These are phyloP conservation scores for Volvox carteri DNA, from an alignment of 163 green algal genomes.

Conservation along the genomic window DNA sequence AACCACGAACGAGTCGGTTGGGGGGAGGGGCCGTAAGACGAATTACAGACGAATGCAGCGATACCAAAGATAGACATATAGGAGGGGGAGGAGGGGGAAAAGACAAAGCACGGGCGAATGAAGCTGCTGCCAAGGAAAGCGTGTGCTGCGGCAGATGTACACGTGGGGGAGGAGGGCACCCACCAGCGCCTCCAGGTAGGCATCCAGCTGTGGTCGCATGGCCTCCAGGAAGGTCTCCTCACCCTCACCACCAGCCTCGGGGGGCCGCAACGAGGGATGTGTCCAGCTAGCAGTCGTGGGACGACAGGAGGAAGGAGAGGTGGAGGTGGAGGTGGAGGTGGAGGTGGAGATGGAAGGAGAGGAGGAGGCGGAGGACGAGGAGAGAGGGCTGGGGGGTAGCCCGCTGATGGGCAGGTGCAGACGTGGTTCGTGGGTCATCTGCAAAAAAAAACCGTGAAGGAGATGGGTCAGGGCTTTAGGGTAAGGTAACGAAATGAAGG, in stretches of 20 bases:
- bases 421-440: constrained; percentile 70
- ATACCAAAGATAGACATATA: no score
- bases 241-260: no score
- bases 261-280: not conserved
- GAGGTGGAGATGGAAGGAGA: no score
- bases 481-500: no score
- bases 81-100: no score
- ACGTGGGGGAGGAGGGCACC: no score
- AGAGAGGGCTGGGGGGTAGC: constrained; percentile 13
- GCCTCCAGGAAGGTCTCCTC: constrained; percentile 58
- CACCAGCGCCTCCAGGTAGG: constrained; percentile 53
- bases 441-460: not conserved
- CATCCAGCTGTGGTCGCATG: constrained; percentile 64
- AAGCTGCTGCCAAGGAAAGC: no score
- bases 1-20: no score
- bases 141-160: no score
- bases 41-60: no score
- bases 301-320: not conserved
- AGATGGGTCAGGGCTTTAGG: not conserved
- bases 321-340: not conserved
- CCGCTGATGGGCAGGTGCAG: constrained; percentile 60
- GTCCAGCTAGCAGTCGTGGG: constrained; percentile 39
- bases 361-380: not conserved
- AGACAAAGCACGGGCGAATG: no score
- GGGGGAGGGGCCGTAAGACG: no score